A percentile compares a stretch with the other conserved stretches of the same genome.
These are phyloP conservation scores for Alternaria triticimaculans DNA, from an alignment of 2,329 filamentous ascomycete genomes.

Conservation along the genomic window DNA sequence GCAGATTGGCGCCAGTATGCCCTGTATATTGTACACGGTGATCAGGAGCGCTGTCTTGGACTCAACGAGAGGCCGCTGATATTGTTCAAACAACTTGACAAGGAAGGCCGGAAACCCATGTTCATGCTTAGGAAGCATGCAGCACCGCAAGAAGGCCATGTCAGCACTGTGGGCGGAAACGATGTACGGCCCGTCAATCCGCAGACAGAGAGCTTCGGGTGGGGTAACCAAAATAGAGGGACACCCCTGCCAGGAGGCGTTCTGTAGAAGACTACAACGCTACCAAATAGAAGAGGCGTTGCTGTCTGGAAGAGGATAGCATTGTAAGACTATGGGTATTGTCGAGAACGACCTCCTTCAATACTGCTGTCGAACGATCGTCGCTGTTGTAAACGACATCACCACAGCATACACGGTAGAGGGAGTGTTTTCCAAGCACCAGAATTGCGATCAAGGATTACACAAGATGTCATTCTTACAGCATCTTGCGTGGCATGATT, in stretches of 20 bases:
- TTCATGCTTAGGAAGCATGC: constrained; percentile 86
- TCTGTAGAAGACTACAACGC: constrained; percentile 12
- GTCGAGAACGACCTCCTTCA: neutral
- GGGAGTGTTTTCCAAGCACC: neutral
- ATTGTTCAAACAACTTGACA: constrained; percentile 95
- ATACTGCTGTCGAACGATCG: neutral
- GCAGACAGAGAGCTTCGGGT: constrained; percentile 29
- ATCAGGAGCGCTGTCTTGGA: constrained; percentile 91
- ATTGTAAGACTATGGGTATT: constrained; percentile 6
- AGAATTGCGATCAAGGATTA: neutral
- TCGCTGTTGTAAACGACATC: neutral
- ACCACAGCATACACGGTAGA: neutral
- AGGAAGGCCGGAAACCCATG: constrained; percentile 98
- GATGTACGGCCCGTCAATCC: constrained; percentile 34
- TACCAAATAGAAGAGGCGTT: neutral
- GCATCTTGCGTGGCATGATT: neutral
- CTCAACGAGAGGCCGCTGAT: constrained; percentile 94
- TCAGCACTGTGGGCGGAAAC: constrained; percentile 49
- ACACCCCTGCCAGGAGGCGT: constrained; percentile 36
- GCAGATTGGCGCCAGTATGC: constrained; percentile 98
- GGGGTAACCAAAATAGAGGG: constrained; percentile 32
- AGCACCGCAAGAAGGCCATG: constrained; percentile 58
- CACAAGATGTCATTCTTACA: neutral
- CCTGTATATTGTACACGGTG: constrained; percentile 97
- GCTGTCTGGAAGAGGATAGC: neutral